phyloP scores from a whole-genome alignment of 2,329 filamentous ascomycete species.

The Cladophialophora yegresii region DNA sequence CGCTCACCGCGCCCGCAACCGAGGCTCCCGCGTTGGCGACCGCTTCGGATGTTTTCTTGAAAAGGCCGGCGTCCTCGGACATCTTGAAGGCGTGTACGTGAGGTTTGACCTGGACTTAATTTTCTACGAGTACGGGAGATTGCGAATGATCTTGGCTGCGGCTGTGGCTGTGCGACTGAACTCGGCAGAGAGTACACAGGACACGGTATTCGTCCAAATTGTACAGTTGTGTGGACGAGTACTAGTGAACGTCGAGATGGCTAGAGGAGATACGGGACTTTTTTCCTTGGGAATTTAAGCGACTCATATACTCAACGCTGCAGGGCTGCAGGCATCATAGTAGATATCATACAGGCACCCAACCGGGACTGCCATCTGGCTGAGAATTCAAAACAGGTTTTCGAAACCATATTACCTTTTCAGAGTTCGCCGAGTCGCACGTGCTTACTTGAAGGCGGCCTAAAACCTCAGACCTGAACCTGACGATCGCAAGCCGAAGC shows the following conservation, averaged over 20 bases:
- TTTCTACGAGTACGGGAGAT: too few relatives aligned
- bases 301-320: neutral
- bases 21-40: slow-evolving; percentile 32
- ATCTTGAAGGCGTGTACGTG: too few relatives aligned
- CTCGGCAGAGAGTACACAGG: neutral
- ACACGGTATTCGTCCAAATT: neutral
- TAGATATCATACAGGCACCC: neutral
- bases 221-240: neutral
- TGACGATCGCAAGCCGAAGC: slow-evolving; percentile 6
- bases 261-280: neutral
- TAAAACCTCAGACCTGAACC: neutral
- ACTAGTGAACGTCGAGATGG: too few relatives aligned
- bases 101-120: too few relatives aligned
- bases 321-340: neutral
- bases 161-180: neutral
- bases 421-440: neutral
- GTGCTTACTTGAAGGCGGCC: neutral
- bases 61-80: slow-evolving; percentile 30
- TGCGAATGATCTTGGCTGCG: neutral
- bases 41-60: slow-evolving; percentile 34
- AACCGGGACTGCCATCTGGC: neutral
- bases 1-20: slow-evolving; percentile 32
- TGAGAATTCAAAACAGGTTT: slow-evolving; percentile 13
- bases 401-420: slow-evolving; percentile 7
- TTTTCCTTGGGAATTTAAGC: neutral